Evolutionary conservation across 2,329 filamentous ascomycete species (phyloP).

Genomic region (Pleurostoma richardsiae): DNA sequence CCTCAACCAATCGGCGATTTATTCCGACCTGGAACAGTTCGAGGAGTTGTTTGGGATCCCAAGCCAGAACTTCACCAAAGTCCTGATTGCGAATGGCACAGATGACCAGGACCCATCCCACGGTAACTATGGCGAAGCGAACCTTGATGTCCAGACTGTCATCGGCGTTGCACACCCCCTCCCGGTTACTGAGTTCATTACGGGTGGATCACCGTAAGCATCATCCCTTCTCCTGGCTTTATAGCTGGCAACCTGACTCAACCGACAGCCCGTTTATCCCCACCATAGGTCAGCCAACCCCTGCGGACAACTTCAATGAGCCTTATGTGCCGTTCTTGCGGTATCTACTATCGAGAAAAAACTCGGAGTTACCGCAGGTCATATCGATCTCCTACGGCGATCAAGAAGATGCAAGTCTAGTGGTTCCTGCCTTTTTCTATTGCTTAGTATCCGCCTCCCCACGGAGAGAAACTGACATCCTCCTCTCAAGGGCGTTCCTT

Average conservation of each 20-base stretch:
- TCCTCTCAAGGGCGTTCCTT: conserved; percentile 44
- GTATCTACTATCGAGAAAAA: conserved; percentile 50
- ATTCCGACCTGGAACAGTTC: conserved; percentile 7
- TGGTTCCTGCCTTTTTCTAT: background rate
- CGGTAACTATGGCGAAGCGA: conserved; percentile 20
- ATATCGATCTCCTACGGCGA: conserved; percentile 69
- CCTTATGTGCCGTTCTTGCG: conserved; percentile 61
- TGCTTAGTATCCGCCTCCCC: no score
- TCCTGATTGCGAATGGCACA: conserved; percentile 3
- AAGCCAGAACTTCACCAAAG: conserved; percentile 9
- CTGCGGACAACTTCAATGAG: conserved; percentile 49
- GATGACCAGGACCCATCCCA: conserved; percentile 4
- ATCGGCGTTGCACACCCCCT: conserved; percentile 25
- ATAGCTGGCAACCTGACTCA: conserved; percentile 5
- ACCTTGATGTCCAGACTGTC: conserved; percentile 31
- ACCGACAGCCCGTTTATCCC: conserved; percentile 21
- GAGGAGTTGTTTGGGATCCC: conserved; percentile 5
- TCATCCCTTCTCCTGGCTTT: conserved; percentile 23
- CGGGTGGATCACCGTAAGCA: conserved; percentile 17
- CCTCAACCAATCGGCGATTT: conserved; percentile 35
- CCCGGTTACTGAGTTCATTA: conserved; percentile 21
- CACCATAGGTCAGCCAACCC: conserved; percentile 17
- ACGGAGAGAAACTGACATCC: background rate
- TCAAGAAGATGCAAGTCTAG: conserved; percentile 37
- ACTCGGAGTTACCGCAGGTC: conserved; percentile 54